Conservation (phyloP, 805 yeast species). For the Yarrowia deformans region DNA sequence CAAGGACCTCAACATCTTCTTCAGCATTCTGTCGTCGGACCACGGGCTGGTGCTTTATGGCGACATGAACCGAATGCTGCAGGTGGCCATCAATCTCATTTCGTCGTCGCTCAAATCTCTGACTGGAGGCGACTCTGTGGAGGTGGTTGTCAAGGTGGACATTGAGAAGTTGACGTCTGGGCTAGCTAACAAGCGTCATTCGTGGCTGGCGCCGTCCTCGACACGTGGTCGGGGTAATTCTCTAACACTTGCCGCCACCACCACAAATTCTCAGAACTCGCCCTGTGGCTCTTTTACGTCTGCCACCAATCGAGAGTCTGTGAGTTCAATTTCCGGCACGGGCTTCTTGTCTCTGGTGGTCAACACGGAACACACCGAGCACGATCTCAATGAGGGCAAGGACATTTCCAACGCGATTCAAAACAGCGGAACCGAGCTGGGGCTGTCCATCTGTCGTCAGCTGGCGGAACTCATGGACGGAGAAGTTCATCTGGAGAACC, state of each 20-base stretch:
- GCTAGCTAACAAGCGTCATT: background rate
- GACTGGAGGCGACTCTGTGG: constrained; percentile 83
- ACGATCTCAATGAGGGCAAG: constrained; percentile 33
- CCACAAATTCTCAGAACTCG: constrained; percentile 2
- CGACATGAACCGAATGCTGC: constrained; percentile 88
- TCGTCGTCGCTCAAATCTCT: constrained; percentile 92
- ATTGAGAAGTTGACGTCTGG: constrained; percentile 25
- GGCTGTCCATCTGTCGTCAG: constrained; percentile 87
- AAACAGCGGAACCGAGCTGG: constrained; percentile 82
- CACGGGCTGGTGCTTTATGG: constrained; percentile 70
- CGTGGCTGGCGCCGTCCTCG: background rate
- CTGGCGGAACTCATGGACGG: constrained; percentile 92
- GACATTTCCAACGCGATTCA: constrained; percentile 34
- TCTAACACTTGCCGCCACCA: background rate
- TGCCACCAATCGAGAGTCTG: constrained; percentile 3
- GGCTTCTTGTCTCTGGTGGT: constrained; percentile 4
- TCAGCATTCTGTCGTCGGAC: constrained; percentile 42
- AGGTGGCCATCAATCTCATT: constrained; percentile 89
- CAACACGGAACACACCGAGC: constrained; percentile 26
- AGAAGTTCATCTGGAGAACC: constrained; percentile 65
- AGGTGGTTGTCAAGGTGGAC: constrained; percentile 41
- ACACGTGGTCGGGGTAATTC: constrained; percentile 4
- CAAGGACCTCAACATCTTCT: constrained; percentile 52
- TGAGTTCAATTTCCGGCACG: constrained; percentile 14
- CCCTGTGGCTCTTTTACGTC: constrained; percentile 12